These are phyloP conservation scores for Colletotrichum tropicicola DNA, from an alignment of 2,329 filamentous ascomycete species.

Conservation along the genomic window DNA sequence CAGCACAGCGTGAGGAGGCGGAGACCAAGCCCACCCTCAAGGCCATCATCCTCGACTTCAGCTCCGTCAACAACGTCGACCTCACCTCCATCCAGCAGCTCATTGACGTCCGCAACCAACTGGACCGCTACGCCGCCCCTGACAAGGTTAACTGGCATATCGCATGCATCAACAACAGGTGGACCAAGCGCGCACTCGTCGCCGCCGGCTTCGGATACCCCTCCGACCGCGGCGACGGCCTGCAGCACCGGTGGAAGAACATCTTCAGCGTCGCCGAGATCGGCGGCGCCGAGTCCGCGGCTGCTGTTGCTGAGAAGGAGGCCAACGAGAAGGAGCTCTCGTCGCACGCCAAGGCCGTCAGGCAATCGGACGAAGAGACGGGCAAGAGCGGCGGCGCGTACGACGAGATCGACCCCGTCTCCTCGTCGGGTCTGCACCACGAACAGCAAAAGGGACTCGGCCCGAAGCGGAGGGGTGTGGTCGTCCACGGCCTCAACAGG, in stretches of 20 bases:
- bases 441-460: conserved; percentile 43
- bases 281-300: conserved; percentile 75
- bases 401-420: conserved; percentile 41
- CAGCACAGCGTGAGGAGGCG: conserved; percentile 49
- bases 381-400: conserved; percentile 41
- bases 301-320: conserved; percentile 71
- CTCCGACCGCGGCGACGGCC: conserved; percentile 54
- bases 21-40: conserved; percentile 74
- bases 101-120: conserved; percentile 93
- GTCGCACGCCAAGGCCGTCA: conserved; percentile 16
- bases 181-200: conserved; percentile 91
- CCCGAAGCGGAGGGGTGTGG: conserved; percentile 61
- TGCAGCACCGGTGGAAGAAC: conserved; percentile 83
- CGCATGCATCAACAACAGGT: conserved; percentile 90
- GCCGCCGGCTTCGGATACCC: conserved; percentile 91
- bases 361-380: conserved; percentile 45
- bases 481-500: conserved; percentile 86
- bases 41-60: conserved; percentile 94
- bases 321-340: conserved; percentile 57
- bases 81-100: conserved; percentile 91
- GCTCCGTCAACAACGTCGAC: conserved; percentile 92
- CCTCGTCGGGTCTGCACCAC: conserved; percentile 22
- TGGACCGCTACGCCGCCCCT: conserved; percentile 85
- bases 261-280: conserved; percentile 94
- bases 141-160: conserved; percentile 94